A percentile compares a stretch with the other conserved stretches of the same genome.
phyloP scores from a whole-genome alignment of 495 filamentous ascomycete genomes.

The Schizothecium vesticola region DNA sequence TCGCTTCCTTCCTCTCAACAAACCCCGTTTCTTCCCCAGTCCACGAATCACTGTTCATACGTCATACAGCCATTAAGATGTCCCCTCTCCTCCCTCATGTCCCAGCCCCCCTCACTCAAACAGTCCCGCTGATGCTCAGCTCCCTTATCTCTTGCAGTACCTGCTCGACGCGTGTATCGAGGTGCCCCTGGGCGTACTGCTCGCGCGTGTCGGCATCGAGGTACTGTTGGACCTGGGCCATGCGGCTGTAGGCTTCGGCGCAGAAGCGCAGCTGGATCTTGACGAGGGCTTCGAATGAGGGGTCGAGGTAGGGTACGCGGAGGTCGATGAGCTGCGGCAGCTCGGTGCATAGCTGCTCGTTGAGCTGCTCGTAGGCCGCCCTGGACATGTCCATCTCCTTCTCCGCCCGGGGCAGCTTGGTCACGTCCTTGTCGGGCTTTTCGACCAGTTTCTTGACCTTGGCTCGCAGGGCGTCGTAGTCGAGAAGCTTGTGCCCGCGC shows the following conservation, averaged over 20 bases:
- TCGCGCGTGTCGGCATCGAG: constrained; percentile 94
- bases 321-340: constrained; percentile 97
- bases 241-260: constrained; percentile 90
- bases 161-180: constrained; percentile 90
- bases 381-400: constrained; percentile 92
- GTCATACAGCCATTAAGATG: constrained; percentile 5
- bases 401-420: constrained; percentile 88
- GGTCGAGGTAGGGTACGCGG: constrained; percentile 93
- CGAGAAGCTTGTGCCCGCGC: constrained; percentile 92
- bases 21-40: too few relatives aligned
- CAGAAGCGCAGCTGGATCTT: constrained; percentile 98
- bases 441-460: constrained; percentile 95
- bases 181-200: constrained; percentile 88
- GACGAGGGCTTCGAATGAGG: constrained; percentile 92
- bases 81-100: background rate
- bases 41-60: constrained; percentile 10
- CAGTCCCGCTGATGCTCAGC: constrained; percentile 75
- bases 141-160: constrained; percentile 96
- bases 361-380: constrained; percentile 88
- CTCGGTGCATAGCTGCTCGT: constrained; percentile 89
- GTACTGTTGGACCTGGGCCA: constrained; percentile 99
- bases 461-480: constrained; percentile 92
- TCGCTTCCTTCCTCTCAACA: background rate
- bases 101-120: constrained; percentile 27
- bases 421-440: constrained; percentile 96